Conservation (phyloP, 2,329 filamentous ascomycete species). For the Trichoderma breve region DNA sequence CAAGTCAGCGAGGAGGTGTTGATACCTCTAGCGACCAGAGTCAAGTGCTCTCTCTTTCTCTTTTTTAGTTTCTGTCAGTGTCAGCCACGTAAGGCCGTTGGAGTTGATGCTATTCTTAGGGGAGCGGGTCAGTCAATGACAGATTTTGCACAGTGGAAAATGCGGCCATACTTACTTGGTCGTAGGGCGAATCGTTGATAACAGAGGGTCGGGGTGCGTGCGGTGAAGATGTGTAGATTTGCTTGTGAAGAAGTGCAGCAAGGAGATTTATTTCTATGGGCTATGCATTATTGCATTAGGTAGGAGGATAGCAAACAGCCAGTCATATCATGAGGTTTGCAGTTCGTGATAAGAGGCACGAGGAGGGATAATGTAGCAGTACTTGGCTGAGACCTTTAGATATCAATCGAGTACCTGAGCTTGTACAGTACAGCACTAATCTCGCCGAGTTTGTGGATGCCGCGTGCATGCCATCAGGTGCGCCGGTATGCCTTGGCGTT, state of each 20-base stretch:
- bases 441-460: not conserved
- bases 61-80: not conserved
- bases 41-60: not conserved
- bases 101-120: not conserved
- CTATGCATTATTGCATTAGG: not conserved
- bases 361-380: not conserved
- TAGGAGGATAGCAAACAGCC: not conserved
- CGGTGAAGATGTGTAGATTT: not conserved
- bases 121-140: not conserved
- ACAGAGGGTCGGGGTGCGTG: not conserved
- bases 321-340: not conserved
- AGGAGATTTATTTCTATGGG: not conserved
- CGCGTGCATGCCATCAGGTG: not conserved
- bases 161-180: not conserved
- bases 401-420: not conserved
- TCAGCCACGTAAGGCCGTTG: not conserved
- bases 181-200: not conserved
- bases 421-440: not conserved
- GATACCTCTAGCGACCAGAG: not conserved
- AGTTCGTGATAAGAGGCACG: not conserved
- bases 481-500: constrained; percentile 6
- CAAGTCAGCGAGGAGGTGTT: not conserved
- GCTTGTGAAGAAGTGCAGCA: not conserved
- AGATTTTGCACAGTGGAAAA: not conserved
- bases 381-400: not conserved